phyloP scores from a whole-genome alignment of 2,329 filamentous ascomycete species.

The Diaporthe sp. region DNA sequence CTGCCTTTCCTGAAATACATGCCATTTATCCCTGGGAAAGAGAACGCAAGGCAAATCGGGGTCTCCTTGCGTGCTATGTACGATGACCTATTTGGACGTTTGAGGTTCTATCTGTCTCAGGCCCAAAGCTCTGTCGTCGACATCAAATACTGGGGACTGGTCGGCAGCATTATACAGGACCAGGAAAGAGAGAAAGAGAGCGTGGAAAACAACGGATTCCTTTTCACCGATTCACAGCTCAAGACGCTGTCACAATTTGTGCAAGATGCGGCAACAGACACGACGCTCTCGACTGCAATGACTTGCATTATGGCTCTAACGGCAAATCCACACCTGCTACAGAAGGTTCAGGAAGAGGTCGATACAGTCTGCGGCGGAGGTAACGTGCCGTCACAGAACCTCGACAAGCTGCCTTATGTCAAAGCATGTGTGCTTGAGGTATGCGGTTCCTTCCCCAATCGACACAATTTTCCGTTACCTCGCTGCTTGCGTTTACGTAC shows the following conservation, averaged over 20 bases:
- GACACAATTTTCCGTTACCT: not conserved
- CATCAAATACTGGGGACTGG: conserved; percentile 24
- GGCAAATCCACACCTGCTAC: not conserved
- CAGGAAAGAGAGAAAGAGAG: conserved; percentile 8
- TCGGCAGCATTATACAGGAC: conserved; percentile 5
- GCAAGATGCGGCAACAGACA: conserved; percentile 22
- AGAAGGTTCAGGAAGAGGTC: conserved; percentile 13
- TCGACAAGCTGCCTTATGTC: conserved; percentile 13
- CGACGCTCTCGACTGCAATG: conserved; percentile 19
- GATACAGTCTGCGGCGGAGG: not conserved
- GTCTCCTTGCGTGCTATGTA: not conserved
- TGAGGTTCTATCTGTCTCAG: not conserved
- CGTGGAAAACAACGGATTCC: not conserved
- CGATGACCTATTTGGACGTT: not conserved
- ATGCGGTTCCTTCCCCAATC: not conserved
- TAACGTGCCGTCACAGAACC: not conserved
- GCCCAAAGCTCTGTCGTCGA: not conserved
- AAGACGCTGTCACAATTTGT: not conserved
- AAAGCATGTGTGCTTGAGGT: conserved; percentile 31
- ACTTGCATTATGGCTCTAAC: conserved; percentile 30
- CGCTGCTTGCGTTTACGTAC: not conserved
- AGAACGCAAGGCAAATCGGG: conserved; percentile 1
- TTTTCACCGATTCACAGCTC: conserved; percentile 20
- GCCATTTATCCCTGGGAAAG: conserved; percentile 12
- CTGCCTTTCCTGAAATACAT: conserved; percentile 23